Conservation (phyloP, 768 basidiomycete genomes). For the Boletus rubescentipes region DNA sequence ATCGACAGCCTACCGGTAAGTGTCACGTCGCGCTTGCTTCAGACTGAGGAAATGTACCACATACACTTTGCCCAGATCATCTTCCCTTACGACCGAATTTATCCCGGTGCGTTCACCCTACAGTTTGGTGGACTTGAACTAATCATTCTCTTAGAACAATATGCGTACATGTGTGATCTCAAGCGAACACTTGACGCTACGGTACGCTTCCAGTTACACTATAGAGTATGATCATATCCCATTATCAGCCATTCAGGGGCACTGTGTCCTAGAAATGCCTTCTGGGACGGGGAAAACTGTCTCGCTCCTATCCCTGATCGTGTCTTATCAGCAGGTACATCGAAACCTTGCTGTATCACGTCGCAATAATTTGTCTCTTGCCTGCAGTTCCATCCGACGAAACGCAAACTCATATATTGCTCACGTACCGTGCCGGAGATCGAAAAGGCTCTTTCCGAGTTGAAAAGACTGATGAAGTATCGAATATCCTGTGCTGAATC, state of each 20-base stretch:
- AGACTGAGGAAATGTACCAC: not conserved
- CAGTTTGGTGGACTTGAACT: not conserved
- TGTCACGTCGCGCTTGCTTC: conserved; percentile 15
- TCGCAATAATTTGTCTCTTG: not conserved
- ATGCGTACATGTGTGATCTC: conserved; percentile 98
- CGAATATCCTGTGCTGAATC: conserved; percentile 71
- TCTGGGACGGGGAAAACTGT: conserved; percentile 99
- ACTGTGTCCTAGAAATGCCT: conserved; percentile 99
- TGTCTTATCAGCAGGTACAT: conserved; percentile 92
- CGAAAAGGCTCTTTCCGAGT: conserved; percentile 93
- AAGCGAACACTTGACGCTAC: conserved; percentile 95
- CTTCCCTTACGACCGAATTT: conserved; percentile 94
- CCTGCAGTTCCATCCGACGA: conserved; percentile 82
- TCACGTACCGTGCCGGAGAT: conserved; percentile 99
- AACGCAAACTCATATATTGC: conserved; percentile 95
- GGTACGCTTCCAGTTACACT: conserved; percentile 41
- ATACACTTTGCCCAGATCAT: conserved; percentile 53
- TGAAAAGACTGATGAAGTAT: conserved; percentile 92
- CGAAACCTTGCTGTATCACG: not conserved
- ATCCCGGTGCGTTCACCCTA: conserved; percentile 65
- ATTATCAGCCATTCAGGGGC: conserved; percentile 61
- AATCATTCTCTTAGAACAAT: conserved; percentile 70
- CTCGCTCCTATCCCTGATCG: conserved; percentile 89
- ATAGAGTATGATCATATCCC: not conserved
- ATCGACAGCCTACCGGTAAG: conserved; percentile 78